Base-by-base conservation (phyloP, 495 filamentous ascomycete species). In the Extremus antarcticus region DNA sequence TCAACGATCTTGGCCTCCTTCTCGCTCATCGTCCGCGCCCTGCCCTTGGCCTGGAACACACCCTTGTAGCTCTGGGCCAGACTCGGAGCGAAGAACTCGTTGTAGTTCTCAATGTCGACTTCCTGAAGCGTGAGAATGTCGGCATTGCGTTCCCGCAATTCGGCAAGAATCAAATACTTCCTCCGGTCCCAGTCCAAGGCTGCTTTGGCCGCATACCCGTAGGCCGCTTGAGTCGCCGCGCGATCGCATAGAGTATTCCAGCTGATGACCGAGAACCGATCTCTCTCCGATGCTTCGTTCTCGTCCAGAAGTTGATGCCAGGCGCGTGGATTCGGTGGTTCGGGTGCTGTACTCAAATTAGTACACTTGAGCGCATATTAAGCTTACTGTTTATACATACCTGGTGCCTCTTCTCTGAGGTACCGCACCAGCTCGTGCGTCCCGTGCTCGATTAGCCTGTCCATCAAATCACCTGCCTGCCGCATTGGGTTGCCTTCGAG, bases 211-310 rank as follows among this genome's bases (percentile, higher is more conserved):
- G 87, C 87, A 64, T 97, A 97, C 22, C 92, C 94, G 63, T 95
- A 97, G 61, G 86, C 79, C 4, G 75, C 74, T 49, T 76, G 76
- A 0, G 91, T 96, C 13, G 90, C 89, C 56, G 87, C 90, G 65
- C 87, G 85, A 67, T 96, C 90, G 69, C 90, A 96, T 2, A 98
- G 78, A 25, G 86, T 94, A 68, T 98, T 98, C 79, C 88, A 96
- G 24, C 88, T 92, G 47, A 95, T 69, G 13, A 92, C 82, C 43
- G 85, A 85, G 60, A 96, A 78, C 43, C 76, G 82, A 51, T 84
- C 79, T 29, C 50, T 54, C n/a, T 57, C 57, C 2, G 50, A 25
- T 17, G 56, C 39, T 23, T 75, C 59, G n/a, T 65, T 62, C 19
- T 86, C 82, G 58, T 86, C 82, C 15, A 86, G 69, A 45, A 83